A percentile compares a stretch with the other conserved stretches of the same genome.
These are phyloP conservation scores for Neotropicomus parvogracilis DNA, from an alignment of 1,284 basidiomycete genomes.

Conservation along the genomic window DNA sequence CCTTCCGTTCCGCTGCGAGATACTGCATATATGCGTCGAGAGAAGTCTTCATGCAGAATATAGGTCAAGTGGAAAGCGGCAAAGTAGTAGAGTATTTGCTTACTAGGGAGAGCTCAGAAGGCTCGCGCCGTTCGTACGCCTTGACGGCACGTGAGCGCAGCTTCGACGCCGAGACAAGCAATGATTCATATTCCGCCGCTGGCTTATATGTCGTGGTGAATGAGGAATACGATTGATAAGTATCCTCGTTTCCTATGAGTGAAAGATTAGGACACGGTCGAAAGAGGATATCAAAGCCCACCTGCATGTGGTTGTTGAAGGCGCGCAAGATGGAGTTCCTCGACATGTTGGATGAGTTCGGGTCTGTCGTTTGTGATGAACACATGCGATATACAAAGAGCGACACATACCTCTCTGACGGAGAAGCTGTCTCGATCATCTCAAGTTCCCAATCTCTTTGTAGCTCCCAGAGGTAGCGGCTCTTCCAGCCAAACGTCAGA, in stretches of 20 bases:
- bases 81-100: background rate
- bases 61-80: constrained; percentile 1
- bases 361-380: constrained; percentile 32
- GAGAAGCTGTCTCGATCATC: constrained; percentile 46
- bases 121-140: constrained; percentile 59
- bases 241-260: constrained; percentile 63
- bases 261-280: constrained; percentile 6
- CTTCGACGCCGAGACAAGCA: constrained; percentile 76
- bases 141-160: constrained; percentile 56
- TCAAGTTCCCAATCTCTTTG: constrained; percentile 76
- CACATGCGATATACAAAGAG: background rate
- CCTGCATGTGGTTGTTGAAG: constrained; percentile 69
- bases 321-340: constrained; percentile 51
- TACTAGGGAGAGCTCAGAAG: constrained; percentile 58
- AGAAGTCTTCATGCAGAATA: constrained; percentile 36
- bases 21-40: constrained; percentile 63
- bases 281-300: constrained; percentile 32
- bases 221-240: constrained; percentile 79
- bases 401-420: constrained; percentile 45
- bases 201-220: constrained; percentile 79
- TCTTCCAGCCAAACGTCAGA: constrained; percentile 42
- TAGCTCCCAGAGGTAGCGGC: constrained; percentile 68
- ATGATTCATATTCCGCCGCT: constrained; percentile 70
- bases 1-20: constrained; percentile 58
- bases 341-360: constrained; percentile 42